Base-by-base conservation (phyloP, 495 filamentous ascomycete genomes). In the Ascobolus immersus region DNA sequence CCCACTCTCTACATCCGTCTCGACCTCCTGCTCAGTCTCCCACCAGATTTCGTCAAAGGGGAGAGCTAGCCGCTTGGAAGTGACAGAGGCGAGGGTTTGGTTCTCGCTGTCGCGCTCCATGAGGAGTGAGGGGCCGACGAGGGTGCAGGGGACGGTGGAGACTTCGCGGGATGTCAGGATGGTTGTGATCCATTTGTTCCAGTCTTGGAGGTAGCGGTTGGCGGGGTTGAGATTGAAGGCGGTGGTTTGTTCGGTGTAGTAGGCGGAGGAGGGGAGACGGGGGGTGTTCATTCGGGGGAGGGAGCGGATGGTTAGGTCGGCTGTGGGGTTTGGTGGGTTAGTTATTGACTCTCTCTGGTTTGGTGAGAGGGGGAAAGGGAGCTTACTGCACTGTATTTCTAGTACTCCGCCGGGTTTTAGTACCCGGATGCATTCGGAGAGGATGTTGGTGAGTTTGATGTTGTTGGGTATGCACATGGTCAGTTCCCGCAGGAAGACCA, bases 401-500 rank as follows among this genome's bases (percentile, higher is more conserved):
- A 91, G 47, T 10, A 69, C 65, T 1, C 84, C 84, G 5, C 78
- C 81, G 0, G 71, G 70, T 42, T 65, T 69, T 26, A 92, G 55
- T 11, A 91, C 57, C 17, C 82, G 73, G 33, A 80, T 51, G 33
- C 71, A 71, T 44, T 91, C 81, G 24, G 73, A 67, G 36, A 90
- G 60, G 10, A 81, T 55, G 5, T 49, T 44, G 21, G 69, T 65
- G 24, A 74, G 66, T 44, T 71, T 62, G 9, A 63, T 61, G 14
- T 61, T 64, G 12, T 67, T 66, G 21, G 65, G 51, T 9, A 62
- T 63, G 35, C 67, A 70, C 50, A 89, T 61, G 25, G 67, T 69
- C 42, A 82, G 58, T 50, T 92, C 82, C 50, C 92, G 90, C 35
- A 81, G 65, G 56, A 92, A 79, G 35, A 94, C 67, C 14, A 90